Conservation (phyloP, 495 filamentous ascomycete genomes). For the Neurospora sublineolata region DNA sequence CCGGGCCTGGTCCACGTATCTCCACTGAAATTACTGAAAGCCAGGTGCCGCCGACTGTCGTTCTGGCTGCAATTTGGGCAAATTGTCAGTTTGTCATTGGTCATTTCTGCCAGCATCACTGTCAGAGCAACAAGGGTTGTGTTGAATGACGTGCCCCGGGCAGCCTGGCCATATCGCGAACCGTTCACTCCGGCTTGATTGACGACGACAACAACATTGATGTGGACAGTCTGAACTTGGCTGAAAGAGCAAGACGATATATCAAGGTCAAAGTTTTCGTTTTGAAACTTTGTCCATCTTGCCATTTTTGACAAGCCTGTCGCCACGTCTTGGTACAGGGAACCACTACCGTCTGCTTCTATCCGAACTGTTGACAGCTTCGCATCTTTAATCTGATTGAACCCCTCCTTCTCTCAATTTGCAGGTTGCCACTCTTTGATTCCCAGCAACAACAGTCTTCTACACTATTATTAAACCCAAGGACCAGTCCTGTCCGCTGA, state of each 20-base stretch:
- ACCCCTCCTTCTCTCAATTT: neutral
- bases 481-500: neutral
- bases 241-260: neutral
- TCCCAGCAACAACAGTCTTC: neutral
- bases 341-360: neutral
- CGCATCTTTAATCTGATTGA: neutral
- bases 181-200: neutral
- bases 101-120: neutral
- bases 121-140: neutral
- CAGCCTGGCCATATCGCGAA: neutral
- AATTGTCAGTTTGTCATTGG: neutral
- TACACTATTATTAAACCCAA: neutral
- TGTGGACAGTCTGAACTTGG: neutral
- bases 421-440: neutral
- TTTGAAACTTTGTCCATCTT: neutral
- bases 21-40: neutral
- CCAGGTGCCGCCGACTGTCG: neutral
- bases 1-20: neutral
- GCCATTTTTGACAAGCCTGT: neutral
- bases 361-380: neutral
- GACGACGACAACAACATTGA: neutral
- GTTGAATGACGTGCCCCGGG: slow-evolving; percentile 8
- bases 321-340: neutral
- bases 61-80: neutral
- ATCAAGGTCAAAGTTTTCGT: neutral